Base-by-base conservation (phyloP, 805 yeast species). In the Suhomyces prunicola region DNA sequence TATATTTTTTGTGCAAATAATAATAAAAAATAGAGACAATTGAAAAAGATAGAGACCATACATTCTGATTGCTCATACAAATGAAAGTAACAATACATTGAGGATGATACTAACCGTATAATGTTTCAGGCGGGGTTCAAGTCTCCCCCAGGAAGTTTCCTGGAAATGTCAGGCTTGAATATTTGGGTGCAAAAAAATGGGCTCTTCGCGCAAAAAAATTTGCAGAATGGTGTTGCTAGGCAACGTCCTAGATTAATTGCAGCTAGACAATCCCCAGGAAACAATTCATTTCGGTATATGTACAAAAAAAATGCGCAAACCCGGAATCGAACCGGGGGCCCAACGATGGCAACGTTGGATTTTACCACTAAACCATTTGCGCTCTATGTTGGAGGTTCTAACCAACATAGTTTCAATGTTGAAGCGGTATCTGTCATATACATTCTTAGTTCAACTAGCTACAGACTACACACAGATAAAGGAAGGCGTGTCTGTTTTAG, bases 261-360 rank as follows among this genome's bases (percentile, higher is more conserved):
- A 13, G 36, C 17, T 33, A 33, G 36, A 13, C 36, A 13, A 27
- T 5, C 4, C 8, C 5, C 6, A 17, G 4, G 4, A 33, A n/a
- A 12, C 8, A 6, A 33, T 33, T 17, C 36, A 31, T 13, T 31
- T 13, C 13, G 15, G 36, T 13, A 33, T n/a, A 7, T n/a, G 6
- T 13, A n/a, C 23, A 39, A 39, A 39, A 39, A 39, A 12, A 17
- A 39, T 39, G 42, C 42, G 42, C 42, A 39, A 39, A 39, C 42
- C 42, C 42, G 42, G 42, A 39, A 39, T 39, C 42, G 42, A 39
- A 39, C 42, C 42, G 42, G 42, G 42, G 42, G 42, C 42, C 42
- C 42, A 39, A 39, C 42, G 42, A 39, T 39, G 42, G 42, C 42
- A 39, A 39, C 42, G 42, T 39, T 39, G 42, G 42, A 39, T 39